Base-by-base conservation (phyloP, 148 eudicot species). In the Camellia japonica region DNA sequence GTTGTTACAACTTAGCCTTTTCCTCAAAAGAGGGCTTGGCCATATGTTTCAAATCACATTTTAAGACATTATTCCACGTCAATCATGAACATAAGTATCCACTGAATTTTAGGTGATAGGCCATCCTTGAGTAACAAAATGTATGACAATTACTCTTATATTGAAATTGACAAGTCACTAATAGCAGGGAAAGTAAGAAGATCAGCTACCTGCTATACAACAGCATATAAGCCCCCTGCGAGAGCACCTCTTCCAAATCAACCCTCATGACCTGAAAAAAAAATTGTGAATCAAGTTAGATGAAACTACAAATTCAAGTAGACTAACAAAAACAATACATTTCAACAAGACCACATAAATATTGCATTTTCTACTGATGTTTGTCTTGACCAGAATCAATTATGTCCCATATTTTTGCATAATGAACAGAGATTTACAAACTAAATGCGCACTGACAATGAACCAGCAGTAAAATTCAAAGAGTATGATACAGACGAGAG, bases 151-250 rank as follows among this genome's bases (percentile, higher is more conserved):
- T 43, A 30, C 43, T 42, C 30, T 7, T 3, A 16, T 23, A 14
- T 20, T 42, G 23, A 38, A 47, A 69, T 46, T 15, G n/a, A 46
- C 49, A 6, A 41, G 47, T 68, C 15, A 42, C 49, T 13, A 68
- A 15, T 20, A 6, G 11, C 59, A 12, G 5, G 60, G 41, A 15
- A 75, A 44, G 65, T 38, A 2, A 83, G 18, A 78, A 70, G 69
- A 65, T 67, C 63, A 59, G 42, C 47, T 87, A 92, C 99, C 97
- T 91, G 86, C 89, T 91, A 84, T 96, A 96, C 74, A 96, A 83
- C 72, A 96, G 99, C 99, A 96, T 96, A 85, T 96, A 96, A 80
- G 99, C 97, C 86, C 99, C 94, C 79, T 96, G 95, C 1, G 95
- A 91, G 71, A 96, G 97, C 71, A 96, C 97, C 85, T 96, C 99